Evolutionary conservation across 768 basidiomycete genomes (phyloP), one percentile per base, ranked within the genome.

Genomic region (Psilocybe cyanescens): DNA sequence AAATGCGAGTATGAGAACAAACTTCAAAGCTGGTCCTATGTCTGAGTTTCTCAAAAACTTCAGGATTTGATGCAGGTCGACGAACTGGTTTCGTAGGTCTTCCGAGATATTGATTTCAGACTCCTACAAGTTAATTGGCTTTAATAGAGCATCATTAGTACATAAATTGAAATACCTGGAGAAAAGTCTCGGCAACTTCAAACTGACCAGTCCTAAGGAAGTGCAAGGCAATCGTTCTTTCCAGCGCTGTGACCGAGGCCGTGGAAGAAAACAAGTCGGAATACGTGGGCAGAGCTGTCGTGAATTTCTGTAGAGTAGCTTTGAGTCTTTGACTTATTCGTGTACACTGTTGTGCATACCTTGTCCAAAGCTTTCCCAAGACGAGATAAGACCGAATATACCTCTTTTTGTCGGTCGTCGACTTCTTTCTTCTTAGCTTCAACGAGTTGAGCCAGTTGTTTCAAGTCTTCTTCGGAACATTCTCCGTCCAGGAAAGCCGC

Each of bases 341-440:
- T 8, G 29, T 55, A 44, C 28, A 31, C 39, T 29, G 17, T 24
- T 39, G 14, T 45, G 61, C 81, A 46, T 58, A 92, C 97, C 89
- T 97, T 99, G 71, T 99, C 97, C 71, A 98, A 74, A 0, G 87
- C 83, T 76, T 95, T 98, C 30, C 93, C 94, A 39, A 96, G 80
- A 65, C 86, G 86, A 29, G 87, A 84, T 8, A 97, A 75, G 2
- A 88, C 86, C 17, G 82, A 85, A 68, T 96, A 93, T 35, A 94
- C 82, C 66, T 95, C 95, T 74, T 96, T 98, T 79, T 95, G 89
- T 3, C 89, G 83, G 37, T 95, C 92, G 59, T 94, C 92, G 1
- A 95, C 80, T 60, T 93, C 92, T 72, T 89, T 94, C 87, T 92
- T 95, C 74, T 76, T 86, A 0, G 78, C 72, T 52, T 92, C 91